phyloP scores from a whole-genome alignment of 495 filamentous ascomycete species.

The Xylaria sp. region DNA sequence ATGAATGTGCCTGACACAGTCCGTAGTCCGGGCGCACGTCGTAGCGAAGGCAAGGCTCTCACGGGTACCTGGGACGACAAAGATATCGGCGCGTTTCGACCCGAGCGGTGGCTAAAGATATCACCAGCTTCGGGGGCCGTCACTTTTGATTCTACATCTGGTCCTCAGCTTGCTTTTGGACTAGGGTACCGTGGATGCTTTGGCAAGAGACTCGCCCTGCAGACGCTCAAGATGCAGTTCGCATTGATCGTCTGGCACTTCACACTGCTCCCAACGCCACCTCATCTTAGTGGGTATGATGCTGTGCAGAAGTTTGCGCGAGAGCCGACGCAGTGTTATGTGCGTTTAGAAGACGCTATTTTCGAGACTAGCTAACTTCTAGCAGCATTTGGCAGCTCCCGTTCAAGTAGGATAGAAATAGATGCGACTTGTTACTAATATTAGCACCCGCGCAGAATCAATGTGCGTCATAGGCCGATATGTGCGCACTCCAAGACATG shows the following conservation, averaged over 20 bases:
- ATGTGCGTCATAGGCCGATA: no score
- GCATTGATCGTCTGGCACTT: constrained; percentile 45
- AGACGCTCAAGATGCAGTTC: constrained; percentile 40
- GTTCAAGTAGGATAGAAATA: no score
- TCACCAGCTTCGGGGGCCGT: constrained; percentile 7
- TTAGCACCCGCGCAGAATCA: no score
- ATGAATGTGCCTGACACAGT: constrained; percentile 27
- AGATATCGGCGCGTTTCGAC: constrained; percentile 34
- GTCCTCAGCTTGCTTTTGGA: constrained; percentile 40
- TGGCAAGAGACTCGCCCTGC: constrained; percentile 42
- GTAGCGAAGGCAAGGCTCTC: constrained; percentile 24
- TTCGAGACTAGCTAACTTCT: not conserved
- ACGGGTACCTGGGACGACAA: constrained; percentile 25
- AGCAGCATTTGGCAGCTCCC: no score
- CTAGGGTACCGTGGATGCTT: constrained; percentile 43
- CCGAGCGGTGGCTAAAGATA: constrained; percentile 39
- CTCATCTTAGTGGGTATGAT: constrained; percentile 36
- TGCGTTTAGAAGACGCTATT: constrained; percentile 31
- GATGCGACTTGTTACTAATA: no score
- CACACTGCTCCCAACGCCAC: constrained; percentile 29
- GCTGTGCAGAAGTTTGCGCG: constrained; percentile 37
- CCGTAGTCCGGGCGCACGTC: constrained; percentile 20
- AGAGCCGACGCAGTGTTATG: constrained; percentile 40
- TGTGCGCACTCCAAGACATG: no score
- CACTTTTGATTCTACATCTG: constrained; percentile 38